Percentiles rank a stretch among this genome's conserved stretches.
Evolutionary conservation across 257 asterid species (phyloP).

Genomic region (Ocimum tenuiflorum): DNA sequence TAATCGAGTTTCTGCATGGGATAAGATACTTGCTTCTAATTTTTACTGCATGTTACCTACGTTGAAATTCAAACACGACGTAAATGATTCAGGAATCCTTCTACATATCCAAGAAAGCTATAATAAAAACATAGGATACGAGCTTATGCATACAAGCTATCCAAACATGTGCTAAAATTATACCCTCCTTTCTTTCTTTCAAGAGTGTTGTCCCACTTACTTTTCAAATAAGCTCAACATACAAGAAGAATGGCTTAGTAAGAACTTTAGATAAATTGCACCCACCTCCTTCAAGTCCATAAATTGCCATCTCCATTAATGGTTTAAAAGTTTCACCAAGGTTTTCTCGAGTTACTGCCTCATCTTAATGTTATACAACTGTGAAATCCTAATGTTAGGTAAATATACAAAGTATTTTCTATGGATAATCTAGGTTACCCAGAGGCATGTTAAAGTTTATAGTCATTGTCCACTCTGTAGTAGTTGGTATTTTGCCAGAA

Average conservation of each 20-base stretch:
- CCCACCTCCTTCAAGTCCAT: background rate
- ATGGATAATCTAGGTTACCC: background rate
- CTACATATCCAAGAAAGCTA: background rate
- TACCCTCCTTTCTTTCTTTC: too few species aligned
- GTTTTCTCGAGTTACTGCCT: background rate
- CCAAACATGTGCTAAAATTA: background rate
- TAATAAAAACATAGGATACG: too few species aligned
- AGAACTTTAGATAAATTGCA: background rate
- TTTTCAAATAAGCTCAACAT: background rate
- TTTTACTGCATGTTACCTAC: background rate
- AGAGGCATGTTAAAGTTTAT: background rate
- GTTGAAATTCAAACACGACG: background rate
- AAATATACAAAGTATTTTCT: background rate
- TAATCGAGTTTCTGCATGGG: background rate
- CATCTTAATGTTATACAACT: background rate
- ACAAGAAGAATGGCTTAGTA: background rate
- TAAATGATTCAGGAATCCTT: background rate
- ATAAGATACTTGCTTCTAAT: background rate
- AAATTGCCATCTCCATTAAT: background rate
- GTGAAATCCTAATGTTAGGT: background rate
- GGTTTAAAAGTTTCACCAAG: background rate
- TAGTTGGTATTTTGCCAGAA: background rate
- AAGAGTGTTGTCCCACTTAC: background rate
- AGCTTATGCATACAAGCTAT: background rate
- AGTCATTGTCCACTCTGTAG: background rate